These are phyloP conservation scores for Rubroboletus satanas DNA, from an alignment of 768 basidiomycete species.

Conservation along the genomic window DNA sequence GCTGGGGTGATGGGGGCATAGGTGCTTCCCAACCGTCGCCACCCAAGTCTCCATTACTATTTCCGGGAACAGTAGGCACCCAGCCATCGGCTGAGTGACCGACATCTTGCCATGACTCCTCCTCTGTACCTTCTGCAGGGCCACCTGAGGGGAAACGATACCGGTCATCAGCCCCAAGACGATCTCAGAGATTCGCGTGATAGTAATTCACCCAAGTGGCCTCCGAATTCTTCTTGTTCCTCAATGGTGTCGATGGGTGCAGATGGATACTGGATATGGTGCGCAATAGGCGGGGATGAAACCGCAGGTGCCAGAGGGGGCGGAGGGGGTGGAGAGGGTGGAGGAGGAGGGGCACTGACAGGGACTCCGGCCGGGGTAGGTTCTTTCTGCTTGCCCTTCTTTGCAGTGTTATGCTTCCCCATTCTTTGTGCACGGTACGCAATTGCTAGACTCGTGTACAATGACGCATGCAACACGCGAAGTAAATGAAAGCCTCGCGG, in stretches of 20 bases:
- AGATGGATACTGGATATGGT: slow-evolving; percentile 21
- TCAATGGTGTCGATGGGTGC: slow-evolving; percentile 22
- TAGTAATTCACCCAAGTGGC: slow-evolving; percentile 17
- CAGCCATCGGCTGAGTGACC: slow-evolving; percentile 27
- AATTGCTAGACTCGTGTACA: slow-evolving; percentile 18
- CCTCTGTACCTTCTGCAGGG: slow-evolving; percentile 16
- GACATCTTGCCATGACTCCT: slow-evolving; percentile 27
- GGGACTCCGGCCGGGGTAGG: slow-evolving; percentile 3
- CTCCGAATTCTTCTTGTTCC: slow-evolving; percentile 24
- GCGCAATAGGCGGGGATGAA: slow-evolving; percentile 25
- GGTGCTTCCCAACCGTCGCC: slow-evolving; percentile 24
- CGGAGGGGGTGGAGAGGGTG: slow-evolving; percentile 6
- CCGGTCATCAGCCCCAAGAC: slow-evolving; percentile 7
- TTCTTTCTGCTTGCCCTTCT: slow-evolving; percentile 35
- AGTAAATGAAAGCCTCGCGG: slow-evolving; percentile 31
- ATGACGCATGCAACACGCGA: slow-evolving; percentile 29
- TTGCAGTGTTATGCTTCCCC: slow-evolving; percentile 27
- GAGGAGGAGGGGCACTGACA: slow-evolving; percentile 7
- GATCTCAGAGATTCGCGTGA: not conserved
- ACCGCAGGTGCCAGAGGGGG: slow-evolving; percentile 4
- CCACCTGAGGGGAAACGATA: slow-evolving; percentile 15
- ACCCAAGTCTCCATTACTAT: slow-evolving; percentile 17
- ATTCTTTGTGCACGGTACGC: slow-evolving; percentile 18
- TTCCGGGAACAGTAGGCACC: slow-evolving; percentile 21
- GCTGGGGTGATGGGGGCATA: slow-evolving; percentile 18